Conservation (phyloP, 192 early-diverging fungal species). For the Coemansia umbellata region DNA sequence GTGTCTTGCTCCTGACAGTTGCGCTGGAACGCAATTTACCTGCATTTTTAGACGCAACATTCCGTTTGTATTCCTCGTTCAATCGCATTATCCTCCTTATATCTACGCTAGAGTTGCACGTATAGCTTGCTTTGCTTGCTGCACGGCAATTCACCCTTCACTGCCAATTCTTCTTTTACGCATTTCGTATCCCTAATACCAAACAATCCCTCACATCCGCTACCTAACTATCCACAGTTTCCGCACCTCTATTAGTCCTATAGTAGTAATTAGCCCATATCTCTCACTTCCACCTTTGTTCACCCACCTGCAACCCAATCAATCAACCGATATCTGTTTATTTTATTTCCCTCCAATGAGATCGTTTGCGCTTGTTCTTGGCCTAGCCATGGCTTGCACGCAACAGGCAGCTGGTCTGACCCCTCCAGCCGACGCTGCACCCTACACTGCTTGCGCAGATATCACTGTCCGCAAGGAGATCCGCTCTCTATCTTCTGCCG, state of each 20-base stretch:
- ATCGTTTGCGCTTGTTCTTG: slow-evolving; percentile 18
- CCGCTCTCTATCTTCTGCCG: slow-evolving; percentile 30
- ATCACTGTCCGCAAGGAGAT: slow-evolving; percentile 47
- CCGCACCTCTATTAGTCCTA: no score
- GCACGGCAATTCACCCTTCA: background rate
- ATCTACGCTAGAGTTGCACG: background rate
- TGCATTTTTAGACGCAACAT: slow-evolving; percentile 7
- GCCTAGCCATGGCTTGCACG: slow-evolving; percentile 15
- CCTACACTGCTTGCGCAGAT: slow-evolving; percentile 16
- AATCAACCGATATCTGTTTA: background rate
- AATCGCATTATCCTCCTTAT: background rate
- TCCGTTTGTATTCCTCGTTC: background rate
- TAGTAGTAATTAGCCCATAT: no score
- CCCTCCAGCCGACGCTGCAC: slow-evolving; percentile 27
- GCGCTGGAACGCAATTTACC: slow-evolving; percentile 2
- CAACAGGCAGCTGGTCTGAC: slow-evolving; percentile 9
- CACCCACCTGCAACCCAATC: no score
- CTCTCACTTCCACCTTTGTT: no score
- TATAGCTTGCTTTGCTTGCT: slow-evolving; percentile 1
- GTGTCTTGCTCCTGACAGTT: slow-evolving; percentile 1
- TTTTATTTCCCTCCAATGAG: slow-evolving; percentile 22
- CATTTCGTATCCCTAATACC: background rate
- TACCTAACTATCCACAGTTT: background rate
- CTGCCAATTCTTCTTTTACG: background rate
- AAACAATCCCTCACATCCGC: background rate